These are phyloP conservation scores for Leptodontidium sp. DNA, from an alignment of 2,329 filamentous ascomycete species.

Conservation along the genomic window DNA sequence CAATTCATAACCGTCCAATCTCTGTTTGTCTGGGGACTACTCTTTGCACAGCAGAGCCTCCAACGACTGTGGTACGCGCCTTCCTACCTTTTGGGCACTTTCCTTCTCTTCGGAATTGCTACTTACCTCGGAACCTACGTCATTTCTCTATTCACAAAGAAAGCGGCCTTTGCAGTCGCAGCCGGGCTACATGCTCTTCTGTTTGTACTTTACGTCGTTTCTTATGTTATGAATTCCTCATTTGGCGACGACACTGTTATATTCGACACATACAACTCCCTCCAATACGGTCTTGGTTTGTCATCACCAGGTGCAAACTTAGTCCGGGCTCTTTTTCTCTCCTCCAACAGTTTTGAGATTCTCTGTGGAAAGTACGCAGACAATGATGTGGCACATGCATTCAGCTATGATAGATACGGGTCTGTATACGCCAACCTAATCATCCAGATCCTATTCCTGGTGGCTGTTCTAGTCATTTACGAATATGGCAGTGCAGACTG, in stretches of 20 bases:
- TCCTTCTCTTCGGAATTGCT: conserved; percentile 43
- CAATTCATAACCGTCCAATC: conserved; percentile 41
- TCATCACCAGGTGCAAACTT: conserved; percentile 67
- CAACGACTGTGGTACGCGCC: conserved; percentile 36
- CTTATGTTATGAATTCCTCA: conserved; percentile 61
- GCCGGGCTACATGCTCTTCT: conserved; percentile 44
- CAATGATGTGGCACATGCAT: conserved; percentile 33
- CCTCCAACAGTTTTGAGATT: conserved; percentile 43
- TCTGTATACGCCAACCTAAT: conserved; percentile 40
- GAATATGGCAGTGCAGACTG: conserved; percentile 43
- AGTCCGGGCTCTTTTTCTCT: conserved; percentile 62
- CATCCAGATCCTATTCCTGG: conserved; percentile 41
- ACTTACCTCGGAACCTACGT: conserved; percentile 42
- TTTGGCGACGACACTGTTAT: conserved; percentile 61
- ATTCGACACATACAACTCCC: conserved; percentile 59
- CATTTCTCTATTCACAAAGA: conserved; percentile 40
- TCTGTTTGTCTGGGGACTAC: conserved; percentile 37
- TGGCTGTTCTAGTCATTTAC: conserved; percentile 33
- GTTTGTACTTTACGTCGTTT: conserved; percentile 58
- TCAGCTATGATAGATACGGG: conserved; percentile 41
- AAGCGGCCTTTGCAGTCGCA: conserved; percentile 42
- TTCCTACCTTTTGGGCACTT: conserved; percentile 36
- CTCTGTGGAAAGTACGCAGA: conserved; percentile 41
- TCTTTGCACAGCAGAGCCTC: conserved; percentile 32
- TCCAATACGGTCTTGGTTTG: conserved; percentile 64